Evolutionary conservation across 1,284 basidiomycete species (phyloP).

Genomic region (Sanghuangporus weigelae): DNA sequence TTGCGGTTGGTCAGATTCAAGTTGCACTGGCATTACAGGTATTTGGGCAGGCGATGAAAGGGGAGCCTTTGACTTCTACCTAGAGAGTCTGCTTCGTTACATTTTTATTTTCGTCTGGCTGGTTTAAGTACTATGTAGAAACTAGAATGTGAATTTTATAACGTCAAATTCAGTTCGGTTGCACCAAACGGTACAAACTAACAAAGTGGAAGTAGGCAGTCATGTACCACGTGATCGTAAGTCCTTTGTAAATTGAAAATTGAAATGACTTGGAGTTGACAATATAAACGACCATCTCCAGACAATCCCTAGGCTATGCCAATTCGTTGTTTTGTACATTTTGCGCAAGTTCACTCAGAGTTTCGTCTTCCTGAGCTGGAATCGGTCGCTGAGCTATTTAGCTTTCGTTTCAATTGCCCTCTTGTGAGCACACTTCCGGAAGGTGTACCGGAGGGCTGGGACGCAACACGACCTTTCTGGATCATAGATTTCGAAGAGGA

Average conservation of each 20-base stretch:
- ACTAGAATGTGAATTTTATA: no score
- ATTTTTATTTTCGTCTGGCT: no score
- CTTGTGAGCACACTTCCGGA: neutral
- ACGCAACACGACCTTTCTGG: constrained; percentile 69
- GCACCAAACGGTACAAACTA: no score
- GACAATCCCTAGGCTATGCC: constrained; percentile 24
- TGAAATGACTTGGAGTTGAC: neutral
- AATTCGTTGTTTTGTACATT: constrained; percentile 61
- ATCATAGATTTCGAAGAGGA: constrained; percentile 66
- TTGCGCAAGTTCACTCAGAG: constrained; percentile 74
- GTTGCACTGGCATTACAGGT: constrained; percentile 28
- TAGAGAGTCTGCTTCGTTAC: neutral
- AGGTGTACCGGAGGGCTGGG: constrained; percentile 33
- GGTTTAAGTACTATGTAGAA: no score
- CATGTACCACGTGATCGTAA: neutral
- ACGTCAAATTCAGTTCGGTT: no score
- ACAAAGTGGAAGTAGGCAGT: no score
- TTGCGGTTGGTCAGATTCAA: constrained; percentile 26
- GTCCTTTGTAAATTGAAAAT: neutral
- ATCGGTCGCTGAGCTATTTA: constrained; percentile 64
- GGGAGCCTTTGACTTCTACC: constrained; percentile 15
- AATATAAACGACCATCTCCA: neutral
- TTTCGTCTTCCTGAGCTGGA: constrained; percentile 79
- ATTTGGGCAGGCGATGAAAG: constrained; percentile 28
- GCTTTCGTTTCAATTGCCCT: constrained; percentile 48